Evolutionary conservation across 1,284 basidiomycete species (phyloP).

Genomic region (Caloboletus firmus): DNA sequence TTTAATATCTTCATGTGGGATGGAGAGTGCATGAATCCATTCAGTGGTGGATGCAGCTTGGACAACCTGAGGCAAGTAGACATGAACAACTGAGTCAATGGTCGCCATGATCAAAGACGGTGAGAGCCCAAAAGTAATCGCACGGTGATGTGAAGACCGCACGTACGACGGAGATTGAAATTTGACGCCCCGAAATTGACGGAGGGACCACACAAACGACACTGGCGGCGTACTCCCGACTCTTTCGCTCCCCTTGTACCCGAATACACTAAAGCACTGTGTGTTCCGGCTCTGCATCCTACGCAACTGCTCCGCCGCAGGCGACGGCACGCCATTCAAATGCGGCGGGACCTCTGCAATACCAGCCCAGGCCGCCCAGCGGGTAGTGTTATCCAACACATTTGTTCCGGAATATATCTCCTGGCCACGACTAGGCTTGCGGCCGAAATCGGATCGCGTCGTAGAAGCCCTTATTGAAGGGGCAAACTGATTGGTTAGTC

Average conservation of each 20-base stretch:
- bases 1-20: too few species aligned
- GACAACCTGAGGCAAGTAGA: too few species aligned
- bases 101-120: too few species aligned
- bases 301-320: constrained; percentile 21
- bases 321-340: constrained; percentile 16
- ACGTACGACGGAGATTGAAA: too few species aligned
- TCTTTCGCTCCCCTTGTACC: constrained; percentile 14
- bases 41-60: too few species aligned
- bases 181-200: constrained; percentile 13
- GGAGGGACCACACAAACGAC: constrained; percentile 22
- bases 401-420: constrained; percentile 23
- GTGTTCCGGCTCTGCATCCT: constrained; percentile 22
- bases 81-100: too few species aligned
- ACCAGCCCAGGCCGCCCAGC: constrained; percentile 23
- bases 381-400: constrained; percentile 28
- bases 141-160: too few species aligned
- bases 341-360: constrained; percentile 28
- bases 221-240: constrained; percentile 33
- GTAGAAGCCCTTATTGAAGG: constrained; percentile 29
- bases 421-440: constrained; percentile 19
- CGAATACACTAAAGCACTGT: not conserved
- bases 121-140: too few species aligned
- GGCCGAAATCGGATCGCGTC: constrained; percentile 22
- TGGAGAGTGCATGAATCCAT: too few species aligned
- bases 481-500: constrained; percentile 37